Percentiles rank a stretch among this genome's conserved stretches.
Evolutionary conservation across 2,329 filamentous ascomycete species (phyloP).

Genomic region (Colletotrichum ledebouriae): DNA sequence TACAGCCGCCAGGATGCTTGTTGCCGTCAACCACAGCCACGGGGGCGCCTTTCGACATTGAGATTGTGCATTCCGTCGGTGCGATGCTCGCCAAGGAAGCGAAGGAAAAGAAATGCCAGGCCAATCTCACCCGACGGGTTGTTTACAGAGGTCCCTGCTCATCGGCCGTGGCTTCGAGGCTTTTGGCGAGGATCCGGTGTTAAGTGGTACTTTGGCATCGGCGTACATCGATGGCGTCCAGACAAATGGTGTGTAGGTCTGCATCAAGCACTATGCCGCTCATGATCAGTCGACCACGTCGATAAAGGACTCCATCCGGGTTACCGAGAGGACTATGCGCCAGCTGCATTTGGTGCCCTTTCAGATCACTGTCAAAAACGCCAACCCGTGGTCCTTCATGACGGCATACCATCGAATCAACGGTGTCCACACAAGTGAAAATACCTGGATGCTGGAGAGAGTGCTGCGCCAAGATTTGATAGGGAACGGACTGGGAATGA

Average conservation of each 20-base stretch:
- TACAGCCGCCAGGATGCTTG: constrained; percentile 4
- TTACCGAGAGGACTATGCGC: constrained; percentile 51
- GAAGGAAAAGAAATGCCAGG: neutral
- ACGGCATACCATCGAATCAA: constrained; percentile 62
- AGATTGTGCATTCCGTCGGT: neutral
- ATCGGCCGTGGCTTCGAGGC: constrained; percentile 30
- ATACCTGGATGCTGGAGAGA: constrained; percentile 60
- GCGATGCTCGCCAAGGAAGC: neutral
- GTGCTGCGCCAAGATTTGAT: constrained; percentile 69
- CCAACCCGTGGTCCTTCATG: constrained; percentile 67
- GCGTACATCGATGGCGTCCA: constrained; percentile 54
- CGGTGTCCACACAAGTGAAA: constrained; percentile 50
- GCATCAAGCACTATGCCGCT: constrained; percentile 60
- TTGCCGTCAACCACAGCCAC: constrained; percentile 20
- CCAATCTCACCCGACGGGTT: constrained; percentile 33
- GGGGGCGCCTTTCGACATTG: constrained; percentile 21
- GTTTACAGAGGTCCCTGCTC: constrained; percentile 30
- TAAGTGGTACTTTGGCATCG: constrained; percentile 24
- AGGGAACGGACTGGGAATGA: constrained; percentile 65
- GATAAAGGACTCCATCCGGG: constrained; percentile 31
- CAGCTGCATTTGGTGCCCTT: constrained; percentile 71
- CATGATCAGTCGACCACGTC: constrained; percentile 51
- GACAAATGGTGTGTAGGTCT: constrained; percentile 55
- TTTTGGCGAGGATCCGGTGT: constrained; percentile 20
- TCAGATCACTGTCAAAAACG: constrained; percentile 66